Evolutionary conservation across 2,329 filamentous ascomycete genomes (phyloP), one percentile per base, ranked within the genome.

Genomic region (Davidsoniella australis): DNA sequence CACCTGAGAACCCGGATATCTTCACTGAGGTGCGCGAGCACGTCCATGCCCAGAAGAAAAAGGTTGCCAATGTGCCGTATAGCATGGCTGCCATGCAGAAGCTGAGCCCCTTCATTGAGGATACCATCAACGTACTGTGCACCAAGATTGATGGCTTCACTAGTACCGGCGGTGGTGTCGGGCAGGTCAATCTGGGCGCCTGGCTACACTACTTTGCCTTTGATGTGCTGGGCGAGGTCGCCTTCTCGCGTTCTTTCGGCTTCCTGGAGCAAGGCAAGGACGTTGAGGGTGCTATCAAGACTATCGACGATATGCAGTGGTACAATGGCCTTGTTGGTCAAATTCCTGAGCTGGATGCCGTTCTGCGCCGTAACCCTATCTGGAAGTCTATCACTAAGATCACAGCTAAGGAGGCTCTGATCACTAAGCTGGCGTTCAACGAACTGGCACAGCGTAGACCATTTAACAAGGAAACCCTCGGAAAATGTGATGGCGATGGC

Each of bases 1-100:
- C 72, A 3, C 67, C 69, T 0, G 70, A 73, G 59, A 73, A 75
- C 60, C 71, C 72, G 5, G 72, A 75, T 53, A 74, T 75, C 57
- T 75, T 75, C 60, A 75, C 72, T 39, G 72, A 75, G 58, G 68
- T 64, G 14, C 63, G 70, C 48, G 71, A 75, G 59, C 63, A 67
- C 5, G 67, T 71, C n/a, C 72, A 76, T 57, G 70, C 70, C 0
- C 63, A 66, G 52, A 74, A 73, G 64, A 75, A 75, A 61, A 66
- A 69, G 57, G 67, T 70, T 4, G 68, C 67, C 55, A 70, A 69
- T 45, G 66, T 69, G 36, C 68, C 70, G 0, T 74, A 73, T 58
- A 68, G 65, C 58, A 72, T 73, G 70, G 65, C 67, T 0, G 67
- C 68, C 6, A 73, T 73, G 70, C 66, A 69, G 53, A 67, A 71